These are phyloP conservation scores for Pascua guehoae DNA, from an alignment of 1,284 basidiomycete genomes.

Conservation along the genomic window DNA sequence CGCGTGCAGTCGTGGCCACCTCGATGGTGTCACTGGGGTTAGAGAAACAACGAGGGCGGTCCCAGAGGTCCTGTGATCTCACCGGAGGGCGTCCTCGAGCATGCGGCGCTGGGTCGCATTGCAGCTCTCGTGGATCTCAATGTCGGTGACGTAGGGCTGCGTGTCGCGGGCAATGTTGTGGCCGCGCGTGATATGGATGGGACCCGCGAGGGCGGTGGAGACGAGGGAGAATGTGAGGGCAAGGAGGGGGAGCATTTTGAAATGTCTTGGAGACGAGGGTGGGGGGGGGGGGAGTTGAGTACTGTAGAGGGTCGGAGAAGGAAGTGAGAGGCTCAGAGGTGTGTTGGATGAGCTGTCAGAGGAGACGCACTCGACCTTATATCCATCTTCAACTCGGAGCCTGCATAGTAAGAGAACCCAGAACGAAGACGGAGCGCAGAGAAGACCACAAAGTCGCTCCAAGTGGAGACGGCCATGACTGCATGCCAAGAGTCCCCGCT, in stretches of 20 bases:
- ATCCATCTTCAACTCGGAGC: no score
- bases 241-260: constrained; percentile 22
- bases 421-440: no score
- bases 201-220: constrained; percentile 19
- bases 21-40: constrained; percentile 37
- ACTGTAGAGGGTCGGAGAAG: not conserved
- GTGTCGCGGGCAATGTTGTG: constrained; percentile 22
- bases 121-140: constrained; percentile 49
- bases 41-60: not conserved
- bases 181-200: constrained; percentile 5
- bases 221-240: constrained; percentile 17
- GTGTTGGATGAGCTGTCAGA: no score
- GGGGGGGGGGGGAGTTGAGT: no score
- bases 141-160: constrained; percentile 27
- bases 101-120: constrained; percentile 47
- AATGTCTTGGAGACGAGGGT: not conserved
- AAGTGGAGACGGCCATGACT: no score
- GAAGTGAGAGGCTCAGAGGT: no score
- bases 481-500: no score
- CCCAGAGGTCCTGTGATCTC: constrained; percentile 7
- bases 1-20: constrained; percentile 34
- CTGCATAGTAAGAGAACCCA: no score
- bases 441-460: no score
- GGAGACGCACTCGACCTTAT: no score
- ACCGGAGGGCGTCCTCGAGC: constrained; percentile 37